Conservation (phyloP, 371 early-diverging fungal species). For the Coemansia linderi region DNA sequence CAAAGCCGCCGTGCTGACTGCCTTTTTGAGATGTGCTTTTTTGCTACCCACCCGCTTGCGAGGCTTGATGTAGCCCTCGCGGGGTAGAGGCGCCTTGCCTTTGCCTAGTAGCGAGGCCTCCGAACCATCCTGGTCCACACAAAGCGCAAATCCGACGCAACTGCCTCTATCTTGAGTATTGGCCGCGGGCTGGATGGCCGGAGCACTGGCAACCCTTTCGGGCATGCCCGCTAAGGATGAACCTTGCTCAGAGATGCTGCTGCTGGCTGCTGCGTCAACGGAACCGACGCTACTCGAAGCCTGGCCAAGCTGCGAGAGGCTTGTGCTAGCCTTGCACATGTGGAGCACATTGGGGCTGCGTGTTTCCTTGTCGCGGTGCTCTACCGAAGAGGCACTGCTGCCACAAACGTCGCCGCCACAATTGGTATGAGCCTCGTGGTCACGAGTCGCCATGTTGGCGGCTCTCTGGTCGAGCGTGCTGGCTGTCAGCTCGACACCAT, state of each 20-base stretch:
- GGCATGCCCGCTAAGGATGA: not conserved
- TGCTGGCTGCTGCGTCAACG: not conserved
- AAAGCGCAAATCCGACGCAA: not conserved
- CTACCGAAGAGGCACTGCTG: not conserved
- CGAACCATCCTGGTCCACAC: not conserved
- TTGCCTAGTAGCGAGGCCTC: conserved; percentile 11
- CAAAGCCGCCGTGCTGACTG: conserved; percentile 37
- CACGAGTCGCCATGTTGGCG: not conserved
- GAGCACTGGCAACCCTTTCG: conserved; percentile 18
- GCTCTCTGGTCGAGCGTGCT: not conserved
- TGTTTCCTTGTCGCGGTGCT: not conserved
- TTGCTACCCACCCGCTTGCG: conserved; percentile 25
- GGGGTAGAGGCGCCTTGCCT: conserved; percentile 11
- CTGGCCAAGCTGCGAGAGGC: conserved; percentile 33
- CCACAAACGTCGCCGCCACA: not conserved
- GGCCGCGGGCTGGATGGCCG: conserved; percentile 6
- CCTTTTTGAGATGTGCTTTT: conserved; percentile 35
- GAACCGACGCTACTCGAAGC: conserved; percentile 10
- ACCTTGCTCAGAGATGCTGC: not conserved
- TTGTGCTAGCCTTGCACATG: conserved; percentile 43
- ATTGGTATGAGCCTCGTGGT: not conserved
- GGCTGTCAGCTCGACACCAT: not conserved
- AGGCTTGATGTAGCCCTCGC: conserved; percentile 17
- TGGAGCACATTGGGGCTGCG: conserved; percentile 26
- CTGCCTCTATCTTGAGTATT: not conserved